Percentiles rank a stretch among this genome's conserved stretches.
These are phyloP conservation scores for Penicillium antarcticum DNA, from an alignment of 495 filamentous ascomycete species.

Conservation along the genomic window DNA sequence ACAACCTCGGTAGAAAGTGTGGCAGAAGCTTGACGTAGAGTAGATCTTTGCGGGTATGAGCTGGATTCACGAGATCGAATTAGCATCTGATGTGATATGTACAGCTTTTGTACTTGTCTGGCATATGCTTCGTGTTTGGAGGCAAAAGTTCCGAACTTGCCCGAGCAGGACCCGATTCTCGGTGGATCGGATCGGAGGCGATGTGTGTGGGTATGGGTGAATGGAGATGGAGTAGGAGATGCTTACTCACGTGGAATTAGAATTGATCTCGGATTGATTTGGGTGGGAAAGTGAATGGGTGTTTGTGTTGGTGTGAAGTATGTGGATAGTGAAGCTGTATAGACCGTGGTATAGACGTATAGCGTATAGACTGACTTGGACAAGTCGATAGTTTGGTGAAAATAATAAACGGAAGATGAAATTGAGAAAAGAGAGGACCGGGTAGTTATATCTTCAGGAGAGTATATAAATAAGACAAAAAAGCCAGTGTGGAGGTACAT, in stretches of 20 bases:
- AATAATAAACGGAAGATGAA: no score
- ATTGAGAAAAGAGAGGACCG: no score
- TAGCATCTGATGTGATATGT: conserved; percentile 3
- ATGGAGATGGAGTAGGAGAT: not conserved
- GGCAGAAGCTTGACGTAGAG: not conserved
- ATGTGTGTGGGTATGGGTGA: conserved; percentile 10
- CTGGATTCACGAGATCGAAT: conserved; percentile 2
- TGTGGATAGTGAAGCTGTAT: no score
- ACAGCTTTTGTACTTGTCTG: conserved; percentile 1
- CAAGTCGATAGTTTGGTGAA: no score
- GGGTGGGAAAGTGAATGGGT: not conserved
- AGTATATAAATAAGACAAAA: not conserved
- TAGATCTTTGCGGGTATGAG: not conserved
- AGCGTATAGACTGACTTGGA: no score
- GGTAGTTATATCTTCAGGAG: no score
- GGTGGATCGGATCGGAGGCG: conserved; percentile 12
- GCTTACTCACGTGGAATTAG: conserved; percentile 12
- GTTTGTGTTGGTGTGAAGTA: not conserved
- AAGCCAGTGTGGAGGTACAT: conserved; percentile 8
- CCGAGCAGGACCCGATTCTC: conserved; percentile 9
- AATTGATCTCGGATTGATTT: not conserved
- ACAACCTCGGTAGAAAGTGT: not conserved
- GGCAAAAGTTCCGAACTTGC: conserved; percentile 11
- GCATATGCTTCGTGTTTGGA: conserved; percentile 4
- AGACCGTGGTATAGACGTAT: no score